phyloP scores from a whole-genome alignment of 495 filamentous ascomycete genomes.

The Terfezia boudieri region DNA sequence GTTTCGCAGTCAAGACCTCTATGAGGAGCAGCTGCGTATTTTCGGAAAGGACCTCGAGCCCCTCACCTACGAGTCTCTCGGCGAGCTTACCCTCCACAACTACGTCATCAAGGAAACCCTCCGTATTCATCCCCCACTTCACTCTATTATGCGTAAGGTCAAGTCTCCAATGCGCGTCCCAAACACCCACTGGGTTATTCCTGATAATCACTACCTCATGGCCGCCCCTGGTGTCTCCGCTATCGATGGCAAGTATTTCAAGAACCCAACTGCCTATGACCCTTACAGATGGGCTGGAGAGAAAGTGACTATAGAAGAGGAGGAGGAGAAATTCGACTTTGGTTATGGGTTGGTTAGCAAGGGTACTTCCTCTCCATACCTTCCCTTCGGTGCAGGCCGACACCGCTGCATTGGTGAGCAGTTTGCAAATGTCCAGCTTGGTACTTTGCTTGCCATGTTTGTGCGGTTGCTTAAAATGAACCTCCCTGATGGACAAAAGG shows the following conservation, averaged over 20 bases:
- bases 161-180: slow-evolving; percentile 57
- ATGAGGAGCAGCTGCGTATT: slow-evolving; percentile 43
- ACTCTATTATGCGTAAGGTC: slow-evolving; percentile 68
- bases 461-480: slow-evolving; percentile 53
- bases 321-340: slow-evolving; percentile 66
- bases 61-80: slow-evolving; percentile 41
- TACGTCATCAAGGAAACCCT: slow-evolving; percentile 62
- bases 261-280: slow-evolving; percentile 60
- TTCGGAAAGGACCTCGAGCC: slow-evolving; percentile 41
- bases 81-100: slow-evolving; percentile 44
- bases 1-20: slow-evolving; percentile 28
- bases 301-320: slow-evolving; percentile 31
- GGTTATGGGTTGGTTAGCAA: slow-evolving; percentile 86
- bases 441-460: slow-evolving; percentile 59
- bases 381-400: slow-evolving; percentile 83
- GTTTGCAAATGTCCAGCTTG: slow-evolving; percentile 83
- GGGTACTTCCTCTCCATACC: slow-evolving; percentile 64
- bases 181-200: slow-evolving; percentile 58
- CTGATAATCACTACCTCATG: slow-evolving; percentile 51
- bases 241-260: slow-evolving; percentile 50
- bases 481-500: slow-evolving; percentile 43
- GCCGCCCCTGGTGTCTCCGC: slow-evolving; percentile 61
- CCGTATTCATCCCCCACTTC: slow-evolving; percentile 58
- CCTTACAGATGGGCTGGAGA: slow-evolving; percentile 58
- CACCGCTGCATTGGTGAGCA: slow-evolving; percentile 95